Evolutionary conservation across 2,329 filamentous ascomycete species (phyloP).

Genomic region (Fusarium sp.): DNA sequence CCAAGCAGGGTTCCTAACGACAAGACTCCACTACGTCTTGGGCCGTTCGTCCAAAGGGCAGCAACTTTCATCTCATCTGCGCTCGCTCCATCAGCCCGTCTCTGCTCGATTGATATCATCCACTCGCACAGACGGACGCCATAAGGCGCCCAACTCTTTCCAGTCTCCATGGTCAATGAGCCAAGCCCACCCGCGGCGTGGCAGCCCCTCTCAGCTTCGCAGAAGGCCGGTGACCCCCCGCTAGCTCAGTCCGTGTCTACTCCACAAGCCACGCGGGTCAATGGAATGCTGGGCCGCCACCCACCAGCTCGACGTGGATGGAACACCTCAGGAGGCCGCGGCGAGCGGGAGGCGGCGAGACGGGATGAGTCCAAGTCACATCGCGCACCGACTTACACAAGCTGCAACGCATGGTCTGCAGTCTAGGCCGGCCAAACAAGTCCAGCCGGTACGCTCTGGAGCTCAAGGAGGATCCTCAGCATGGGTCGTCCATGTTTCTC

Average conservation of each 20-base stretch:
- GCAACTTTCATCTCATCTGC: slow-evolving; percentile 22
- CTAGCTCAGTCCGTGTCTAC: slow-evolving; percentile 34
- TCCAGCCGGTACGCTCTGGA: not conserved
- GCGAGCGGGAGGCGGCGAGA: slow-evolving; percentile 12
- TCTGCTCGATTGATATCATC: slow-evolving; percentile 25
- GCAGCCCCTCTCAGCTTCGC: slow-evolving; percentile 29
- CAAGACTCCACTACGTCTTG: slow-evolving; percentile 9
- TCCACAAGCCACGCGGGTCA: slow-evolving; percentile 47
- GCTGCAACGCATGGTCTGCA: slow-evolving; percentile 17
- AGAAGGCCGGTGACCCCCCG: slow-evolving; percentile 18
- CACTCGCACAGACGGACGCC: slow-evolving; percentile 38
- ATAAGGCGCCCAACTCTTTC: slow-evolving; percentile 20
- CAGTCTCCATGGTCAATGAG: slow-evolving; percentile 21
- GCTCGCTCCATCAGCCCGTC: slow-evolving; percentile 9
- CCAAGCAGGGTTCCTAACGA: slow-evolving; percentile 19
- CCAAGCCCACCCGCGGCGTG: slow-evolving; percentile 28
- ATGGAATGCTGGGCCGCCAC: slow-evolving; percentile 38
- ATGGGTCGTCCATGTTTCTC: not conserved
- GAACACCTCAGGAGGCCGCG: slow-evolving; percentile 25
- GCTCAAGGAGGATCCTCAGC: not conserved
- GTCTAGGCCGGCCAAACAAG: slow-evolving; percentile 28
- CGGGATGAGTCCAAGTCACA: slow-evolving; percentile 24
- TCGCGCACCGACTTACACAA: slow-evolving; percentile 3
- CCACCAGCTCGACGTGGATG: slow-evolving; percentile 17
- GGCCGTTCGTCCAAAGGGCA: slow-evolving; percentile 5